These are phyloP conservation scores for Penicillium brasilianum DNA, from an alignment of 2,329 filamentous ascomycete genomes.

Conservation along the genomic window DNA sequence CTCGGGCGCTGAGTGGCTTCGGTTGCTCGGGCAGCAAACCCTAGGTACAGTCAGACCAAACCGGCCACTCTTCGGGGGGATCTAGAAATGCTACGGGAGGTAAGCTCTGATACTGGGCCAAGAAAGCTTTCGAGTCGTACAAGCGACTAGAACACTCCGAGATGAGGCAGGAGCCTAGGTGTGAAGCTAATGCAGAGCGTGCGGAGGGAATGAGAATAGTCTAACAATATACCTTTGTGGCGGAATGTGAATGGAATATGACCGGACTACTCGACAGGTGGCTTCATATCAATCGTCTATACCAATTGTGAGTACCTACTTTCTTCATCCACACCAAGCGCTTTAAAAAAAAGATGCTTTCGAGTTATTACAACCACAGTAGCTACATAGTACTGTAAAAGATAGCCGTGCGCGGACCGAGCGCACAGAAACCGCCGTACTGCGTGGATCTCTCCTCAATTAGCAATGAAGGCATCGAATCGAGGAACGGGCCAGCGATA, in stretches of 20 bases:
- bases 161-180: constrained; percentile 7
- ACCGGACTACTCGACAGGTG: neutral
- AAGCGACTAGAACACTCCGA: neutral
- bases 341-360: too few species aligned
- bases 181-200: neutral
- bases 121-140: constrained; percentile 5
- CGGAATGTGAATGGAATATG: neutral
- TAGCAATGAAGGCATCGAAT: constrained; percentile 6
- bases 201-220: constrained; percentile 2
- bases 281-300: neutral
- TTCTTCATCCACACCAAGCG: too few species aligned
- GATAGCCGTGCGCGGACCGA: constrained; percentile 1
- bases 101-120: neutral
- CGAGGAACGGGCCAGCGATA: constrained; percentile 15
- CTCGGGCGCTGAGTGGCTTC: neutral
- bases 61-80: neutral
- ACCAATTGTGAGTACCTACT: too few species aligned
- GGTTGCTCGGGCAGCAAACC: constrained; percentile 18
- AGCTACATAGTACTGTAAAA: neutral
- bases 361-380: too few species aligned
- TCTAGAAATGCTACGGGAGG: neutral
- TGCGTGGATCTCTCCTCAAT: constrained; percentile 13
- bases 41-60: neutral
- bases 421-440: neutral
- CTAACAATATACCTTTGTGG: neutral